Conservation (phyloP, 1,139 yeast species). For the Sugiyamaella paludigena region DNA sequence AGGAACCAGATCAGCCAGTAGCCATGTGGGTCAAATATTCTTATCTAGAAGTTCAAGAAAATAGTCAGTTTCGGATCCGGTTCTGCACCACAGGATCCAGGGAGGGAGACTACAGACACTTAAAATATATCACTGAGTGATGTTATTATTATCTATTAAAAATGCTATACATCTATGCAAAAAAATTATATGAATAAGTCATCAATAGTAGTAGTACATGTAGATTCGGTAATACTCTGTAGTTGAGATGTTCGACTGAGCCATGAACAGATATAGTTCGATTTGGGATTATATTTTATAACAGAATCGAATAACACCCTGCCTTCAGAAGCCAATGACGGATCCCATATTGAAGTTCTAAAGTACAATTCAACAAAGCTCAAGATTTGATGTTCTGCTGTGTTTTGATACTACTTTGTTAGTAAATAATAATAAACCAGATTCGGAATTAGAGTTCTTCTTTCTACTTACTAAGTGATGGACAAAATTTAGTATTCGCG, state of each 20-base stretch:
- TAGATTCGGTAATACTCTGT: background rate
- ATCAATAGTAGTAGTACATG: constrained; percentile 4
- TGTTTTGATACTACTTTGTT: background rate
- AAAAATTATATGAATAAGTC: constrained; percentile 7
- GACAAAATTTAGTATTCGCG: background rate
- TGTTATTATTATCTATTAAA: too few relatives aligned
- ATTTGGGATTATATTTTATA: background rate
- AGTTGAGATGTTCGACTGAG: background rate
- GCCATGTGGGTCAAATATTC: too few relatives aligned
- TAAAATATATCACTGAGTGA: too few relatives aligned
- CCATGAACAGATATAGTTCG: background rate
- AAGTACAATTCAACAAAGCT: constrained; percentile 2
- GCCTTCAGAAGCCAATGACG: background rate
- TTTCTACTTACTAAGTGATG: constrained; percentile 5
- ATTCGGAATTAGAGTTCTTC: background rate
- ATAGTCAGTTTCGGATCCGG: too few relatives aligned
- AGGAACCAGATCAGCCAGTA: too few relatives aligned
- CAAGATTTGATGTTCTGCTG: constrained; percentile 4
- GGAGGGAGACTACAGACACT: too few relatives aligned
- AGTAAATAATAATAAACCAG: background rate
- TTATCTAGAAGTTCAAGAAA: too few relatives aligned
- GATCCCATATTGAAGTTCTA: background rate
- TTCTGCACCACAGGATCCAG: too few relatives aligned
- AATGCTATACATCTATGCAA: background rate
- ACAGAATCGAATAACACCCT: background rate